These are phyloP conservation scores for Trametopsis cervina DNA, from an alignment of 768 basidiomycete genomes.

Conservation along the genomic window DNA sequence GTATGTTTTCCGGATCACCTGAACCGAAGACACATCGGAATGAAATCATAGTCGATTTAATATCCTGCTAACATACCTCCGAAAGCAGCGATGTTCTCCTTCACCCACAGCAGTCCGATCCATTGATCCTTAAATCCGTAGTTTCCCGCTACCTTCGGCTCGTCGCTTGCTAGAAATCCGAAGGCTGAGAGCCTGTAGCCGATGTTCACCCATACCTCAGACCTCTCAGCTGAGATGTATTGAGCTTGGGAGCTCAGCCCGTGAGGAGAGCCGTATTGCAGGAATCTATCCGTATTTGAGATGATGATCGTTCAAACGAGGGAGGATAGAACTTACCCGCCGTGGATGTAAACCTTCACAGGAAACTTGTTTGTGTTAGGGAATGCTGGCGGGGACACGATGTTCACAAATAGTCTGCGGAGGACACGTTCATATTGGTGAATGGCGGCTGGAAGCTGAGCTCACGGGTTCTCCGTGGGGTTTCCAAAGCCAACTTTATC, in stretches of 20 bases:
- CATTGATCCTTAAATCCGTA: constrained; percentile 85
- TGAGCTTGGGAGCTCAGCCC: constrained; percentile 54
- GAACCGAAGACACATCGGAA: neutral
- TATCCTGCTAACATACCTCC: constrained; percentile 40
- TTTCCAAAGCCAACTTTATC: constrained; percentile 62
- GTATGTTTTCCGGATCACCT: constrained; percentile 58
- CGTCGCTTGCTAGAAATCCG: constrained; percentile 65
- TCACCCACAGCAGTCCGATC: constrained; percentile 69
- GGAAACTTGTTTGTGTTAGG: constrained; percentile 41
- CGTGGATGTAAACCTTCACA: constrained; percentile 73
- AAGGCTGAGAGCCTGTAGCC: constrained; percentile 74
- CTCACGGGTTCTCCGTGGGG: constrained; percentile 68
- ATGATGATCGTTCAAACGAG: neutral
- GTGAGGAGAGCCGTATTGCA: constrained; percentile 76
- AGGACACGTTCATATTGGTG: neutral
- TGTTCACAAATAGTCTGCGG: constrained; percentile 60
- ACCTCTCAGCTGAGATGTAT: constrained; percentile 53
- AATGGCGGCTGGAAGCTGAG: no score
- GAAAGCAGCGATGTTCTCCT: constrained; percentile 57
- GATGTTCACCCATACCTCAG: constrained; percentile 71
- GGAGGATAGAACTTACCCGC: constrained; percentile 43
- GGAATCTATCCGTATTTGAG: constrained; percentile 38
- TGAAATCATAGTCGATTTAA: neutral
- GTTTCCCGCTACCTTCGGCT: constrained; percentile 59
- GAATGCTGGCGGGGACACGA: constrained; percentile 50